Conservation (phyloP, 2,329 filamentous ascomycete genomes). For the Trichoderma brevicompactum region DNA sequence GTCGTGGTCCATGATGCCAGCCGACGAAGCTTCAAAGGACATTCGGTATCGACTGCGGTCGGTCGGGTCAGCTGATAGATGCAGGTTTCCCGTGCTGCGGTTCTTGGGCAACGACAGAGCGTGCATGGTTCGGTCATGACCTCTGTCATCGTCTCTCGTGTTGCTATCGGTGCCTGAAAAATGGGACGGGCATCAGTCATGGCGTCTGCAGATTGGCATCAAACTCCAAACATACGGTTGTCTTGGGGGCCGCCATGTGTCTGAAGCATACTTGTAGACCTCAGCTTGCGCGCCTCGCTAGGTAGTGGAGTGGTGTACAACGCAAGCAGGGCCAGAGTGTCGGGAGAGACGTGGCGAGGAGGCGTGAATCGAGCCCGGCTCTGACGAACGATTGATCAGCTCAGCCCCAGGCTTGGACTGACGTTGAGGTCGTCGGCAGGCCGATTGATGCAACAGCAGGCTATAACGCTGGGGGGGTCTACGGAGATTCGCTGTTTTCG, state of each 20-base stretch:
- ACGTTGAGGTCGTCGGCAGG: slow-evolving; percentile 26
- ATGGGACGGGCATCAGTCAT: slow-evolving; percentile 34
- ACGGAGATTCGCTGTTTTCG: slow-evolving; percentile 4
- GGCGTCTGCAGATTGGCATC: slow-evolving; percentile 10
- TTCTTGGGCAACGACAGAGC: slow-evolving; percentile 64
- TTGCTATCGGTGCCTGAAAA: slow-evolving; percentile 42
- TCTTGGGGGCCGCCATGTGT: slow-evolving; percentile 49
- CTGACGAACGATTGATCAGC: slow-evolving; percentile 1
- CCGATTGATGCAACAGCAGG: slow-evolving; percentile 3
- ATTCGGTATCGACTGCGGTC: slow-evolving; percentile 69
- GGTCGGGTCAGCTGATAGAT: slow-evolving; percentile 50
- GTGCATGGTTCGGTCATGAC: slow-evolving; percentile 51
- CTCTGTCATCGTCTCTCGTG: slow-evolving; percentile 45
- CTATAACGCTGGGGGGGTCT: neutral
- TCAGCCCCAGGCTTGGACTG: slow-evolving; percentile 23
- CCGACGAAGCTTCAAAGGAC: slow-evolving; percentile 74
- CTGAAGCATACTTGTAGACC: slow-evolving; percentile 49
- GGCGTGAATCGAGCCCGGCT: slow-evolving; percentile 2
- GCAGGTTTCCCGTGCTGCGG: slow-evolving; percentile 66
- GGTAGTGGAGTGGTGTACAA: slow-evolving; percentile 28
- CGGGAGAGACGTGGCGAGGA: slow-evolving; percentile 9
- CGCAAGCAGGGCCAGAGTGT: slow-evolving; percentile 21
- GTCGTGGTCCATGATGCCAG: slow-evolving; percentile 65
- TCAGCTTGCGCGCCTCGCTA: slow-evolving; percentile 20
- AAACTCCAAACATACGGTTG: slow-evolving; percentile 42